phyloP scores from a whole-genome alignment of 805 yeast genomes.

The Candida ortonii region DNA sequence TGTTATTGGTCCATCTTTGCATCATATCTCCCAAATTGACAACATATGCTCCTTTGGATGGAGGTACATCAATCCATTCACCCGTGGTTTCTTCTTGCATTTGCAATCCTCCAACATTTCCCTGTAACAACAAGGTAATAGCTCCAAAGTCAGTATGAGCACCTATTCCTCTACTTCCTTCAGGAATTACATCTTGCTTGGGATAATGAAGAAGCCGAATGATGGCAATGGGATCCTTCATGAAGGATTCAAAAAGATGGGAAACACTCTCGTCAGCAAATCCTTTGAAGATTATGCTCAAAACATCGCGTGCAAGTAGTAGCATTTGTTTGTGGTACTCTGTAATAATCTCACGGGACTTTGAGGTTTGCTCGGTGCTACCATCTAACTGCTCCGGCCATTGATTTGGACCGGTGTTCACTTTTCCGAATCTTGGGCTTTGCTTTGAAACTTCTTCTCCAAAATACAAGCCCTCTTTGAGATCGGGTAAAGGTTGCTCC shows the following conservation, averaged over 20 bases:
- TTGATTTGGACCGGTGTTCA: conserved; percentile 21
- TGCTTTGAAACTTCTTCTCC: conserved; percentile 20
- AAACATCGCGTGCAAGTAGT: conserved; percentile 19
- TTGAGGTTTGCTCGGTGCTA: conserved; percentile 26
- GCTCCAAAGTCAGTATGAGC: conserved; percentile 36
- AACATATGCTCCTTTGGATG: conserved; percentile 30
- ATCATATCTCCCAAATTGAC: conserved; percentile 37
- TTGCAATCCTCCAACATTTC: conserved; percentile 33
- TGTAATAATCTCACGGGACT: conserved; percentile 15
- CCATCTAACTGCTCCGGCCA: conserved; percentile 21
- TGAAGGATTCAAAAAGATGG: conserved; percentile 22
- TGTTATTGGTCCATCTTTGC: conserved; percentile 34
- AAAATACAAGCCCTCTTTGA: conserved; percentile 32
- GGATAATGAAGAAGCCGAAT: conserved; percentile 33
- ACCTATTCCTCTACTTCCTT: conserved; percentile 34
- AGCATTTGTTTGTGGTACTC: conserved; percentile 17
- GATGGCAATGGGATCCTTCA: conserved; percentile 26
- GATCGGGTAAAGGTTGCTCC: conserved; percentile 22
- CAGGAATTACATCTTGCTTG: conserved; percentile 23
- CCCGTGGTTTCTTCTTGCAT: conserved; percentile 30
- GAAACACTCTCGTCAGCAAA: conserved; percentile 19
- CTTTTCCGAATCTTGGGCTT: conserved; percentile 13
- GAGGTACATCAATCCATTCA: conserved; percentile 30
- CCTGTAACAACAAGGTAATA: conserved; percentile 32
- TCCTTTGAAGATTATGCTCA: conserved; percentile 24